Conservation (phyloP, 805 yeast species). For the Blastobotrys muscicola region DNA sequence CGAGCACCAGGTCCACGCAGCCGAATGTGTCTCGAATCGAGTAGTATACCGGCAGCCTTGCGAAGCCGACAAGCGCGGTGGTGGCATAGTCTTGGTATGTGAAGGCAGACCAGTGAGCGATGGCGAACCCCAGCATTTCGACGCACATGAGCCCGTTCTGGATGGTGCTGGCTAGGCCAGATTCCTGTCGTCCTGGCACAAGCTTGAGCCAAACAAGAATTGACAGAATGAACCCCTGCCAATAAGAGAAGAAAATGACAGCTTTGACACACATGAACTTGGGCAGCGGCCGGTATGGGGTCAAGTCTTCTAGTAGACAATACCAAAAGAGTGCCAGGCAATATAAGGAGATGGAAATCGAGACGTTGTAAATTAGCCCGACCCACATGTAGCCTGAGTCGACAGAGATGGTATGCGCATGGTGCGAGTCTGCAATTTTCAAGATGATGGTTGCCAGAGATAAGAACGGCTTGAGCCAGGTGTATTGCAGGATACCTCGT, state of each 20-base stretch:
- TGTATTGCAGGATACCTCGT: slow-evolving; percentile 83
- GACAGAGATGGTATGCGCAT: slow-evolving; percentile 40
- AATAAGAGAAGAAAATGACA: slow-evolving; percentile 93
- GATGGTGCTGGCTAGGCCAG: slow-evolving; percentile 45
- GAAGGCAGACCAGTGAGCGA: slow-evolving; percentile 84
- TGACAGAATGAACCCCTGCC: slow-evolving; percentile 72
- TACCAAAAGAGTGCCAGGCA: slow-evolving; percentile 88
- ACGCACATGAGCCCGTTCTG: slow-evolving; percentile 74
- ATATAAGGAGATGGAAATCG: slow-evolving; percentile 76
- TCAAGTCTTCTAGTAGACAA: slow-evolving; percentile 68
- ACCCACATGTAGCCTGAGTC: slow-evolving; percentile 52
- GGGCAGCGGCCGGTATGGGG: slow-evolving; percentile 78
- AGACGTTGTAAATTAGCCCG: slow-evolving; percentile 61
- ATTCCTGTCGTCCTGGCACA: slow-evolving; percentile 26
- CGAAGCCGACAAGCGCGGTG: slow-evolving; percentile 54
- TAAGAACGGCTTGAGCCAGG: slow-evolving; percentile 87
- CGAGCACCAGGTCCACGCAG: slow-evolving; percentile 65
- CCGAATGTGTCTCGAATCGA: slow-evolving; percentile 77
- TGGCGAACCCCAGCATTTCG: slow-evolving; percentile 77
- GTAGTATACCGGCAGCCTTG: slow-evolving; percentile 45
- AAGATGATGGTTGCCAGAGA: slow-evolving; percentile 44
- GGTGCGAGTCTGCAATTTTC: slow-evolving; percentile 36
- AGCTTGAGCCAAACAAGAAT: slow-evolving; percentile 28
- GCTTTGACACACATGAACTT: slow-evolving; percentile 88
- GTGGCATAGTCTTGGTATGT: slow-evolving; percentile 64